Evolutionary conservation across 305 asterid genomes (phyloP), one percentile per base, ranked within the genome.

Genomic region (Fraxinus platypoda): DNA sequence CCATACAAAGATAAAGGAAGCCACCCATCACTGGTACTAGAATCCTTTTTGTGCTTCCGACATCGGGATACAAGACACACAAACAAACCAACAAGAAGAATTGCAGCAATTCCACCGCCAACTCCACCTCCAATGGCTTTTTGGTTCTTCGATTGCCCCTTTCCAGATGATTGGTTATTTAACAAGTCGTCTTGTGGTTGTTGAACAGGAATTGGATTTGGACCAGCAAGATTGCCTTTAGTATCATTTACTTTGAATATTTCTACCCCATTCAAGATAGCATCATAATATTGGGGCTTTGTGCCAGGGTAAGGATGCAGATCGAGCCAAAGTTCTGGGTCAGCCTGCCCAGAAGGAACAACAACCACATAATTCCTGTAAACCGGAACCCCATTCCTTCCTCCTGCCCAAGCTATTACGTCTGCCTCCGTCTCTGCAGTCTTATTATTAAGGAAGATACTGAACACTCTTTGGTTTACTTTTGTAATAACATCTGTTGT

Each of bases 1-100:
- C 97, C 97, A 74, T 94, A 93, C 52, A 94, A 81, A 28, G 98
- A 91, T 80, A 93, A 83, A 62, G 98, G 96, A 66, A 93, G 97
- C 97, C 95, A 93, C 57, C 94, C 97, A 71, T 90, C 95, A 57
- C 93, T 91, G 1, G 95, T 84, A 84, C 85, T 91, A 2, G 93
- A 84, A 79, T 93, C 95, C 88, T 89, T 92, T 77, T 85, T 77
- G 84, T 85, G 91, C 85, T 70, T 86, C 62, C 77, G 87, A 34
- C 85, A 82, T 62, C 86, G 87, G 74, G 82, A 71, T 81, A 90
- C 71, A 35, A 85, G 2, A 83, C 94, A 93, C 8, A 89, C 38
- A 38, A 88, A 80, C 76, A 94, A 84, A 74, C 95, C 97, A 80
- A 88, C 75, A 25, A 92, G 86, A 79, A 92, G 68, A 78, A 90